Conservation (phyloP, 2,329 filamentous ascomycete genomes). For the Volutella citrinella region DNA sequence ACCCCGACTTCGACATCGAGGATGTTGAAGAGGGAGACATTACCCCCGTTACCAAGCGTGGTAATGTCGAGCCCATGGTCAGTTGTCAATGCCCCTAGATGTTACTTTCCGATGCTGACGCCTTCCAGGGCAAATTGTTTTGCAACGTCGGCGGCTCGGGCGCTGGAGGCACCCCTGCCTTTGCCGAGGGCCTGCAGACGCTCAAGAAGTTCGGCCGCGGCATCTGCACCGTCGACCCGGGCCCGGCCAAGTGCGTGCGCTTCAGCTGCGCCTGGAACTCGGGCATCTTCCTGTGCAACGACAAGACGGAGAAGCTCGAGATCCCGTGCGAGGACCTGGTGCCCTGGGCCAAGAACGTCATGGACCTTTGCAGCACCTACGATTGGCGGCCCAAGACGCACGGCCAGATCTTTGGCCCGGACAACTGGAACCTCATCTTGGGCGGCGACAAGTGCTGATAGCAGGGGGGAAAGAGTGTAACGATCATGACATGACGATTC, state of each 20-base stretch:
- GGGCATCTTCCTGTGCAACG: constrained; percentile 9
- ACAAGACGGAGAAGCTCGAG: constrained; percentile 2
- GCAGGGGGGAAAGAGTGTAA: too few relatives aligned
- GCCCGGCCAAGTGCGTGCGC: constrained; percentile 4
- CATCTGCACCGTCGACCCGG: constrained; percentile 2
- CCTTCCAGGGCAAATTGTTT: not conserved
- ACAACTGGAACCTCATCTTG: constrained; percentile 6
- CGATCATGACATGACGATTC: too few relatives aligned
- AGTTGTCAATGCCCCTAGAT: not conserved
- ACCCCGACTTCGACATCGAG: constrained; percentile 1
- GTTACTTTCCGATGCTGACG: not conserved
- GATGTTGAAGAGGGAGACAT: not conserved
- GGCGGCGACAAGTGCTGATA: constrained; percentile 6
- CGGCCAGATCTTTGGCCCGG: constrained; percentile 2
- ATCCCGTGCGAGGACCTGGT: constrained; percentile 4
- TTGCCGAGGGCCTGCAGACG: constrained; percentile 2
- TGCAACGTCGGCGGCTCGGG: constrained; percentile 4
- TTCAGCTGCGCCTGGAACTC: constrained; percentile 8
- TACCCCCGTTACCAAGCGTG: too few relatives aligned
- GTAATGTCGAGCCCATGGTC: too few relatives aligned
- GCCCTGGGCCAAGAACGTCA: constrained; percentile 1
- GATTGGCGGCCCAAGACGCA: constrained; percentile 3
- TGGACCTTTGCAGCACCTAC: constrained; percentile 1
- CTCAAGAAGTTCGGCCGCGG: constrained; percentile 1
- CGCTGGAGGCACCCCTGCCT: not conserved